A percentile compares a stretch with the other conserved stretches of the same genome.
These are phyloP conservation scores for Ballota nigra DNA, from an alignment of 257 asterid genomes.

Conservation along the genomic window DNA sequence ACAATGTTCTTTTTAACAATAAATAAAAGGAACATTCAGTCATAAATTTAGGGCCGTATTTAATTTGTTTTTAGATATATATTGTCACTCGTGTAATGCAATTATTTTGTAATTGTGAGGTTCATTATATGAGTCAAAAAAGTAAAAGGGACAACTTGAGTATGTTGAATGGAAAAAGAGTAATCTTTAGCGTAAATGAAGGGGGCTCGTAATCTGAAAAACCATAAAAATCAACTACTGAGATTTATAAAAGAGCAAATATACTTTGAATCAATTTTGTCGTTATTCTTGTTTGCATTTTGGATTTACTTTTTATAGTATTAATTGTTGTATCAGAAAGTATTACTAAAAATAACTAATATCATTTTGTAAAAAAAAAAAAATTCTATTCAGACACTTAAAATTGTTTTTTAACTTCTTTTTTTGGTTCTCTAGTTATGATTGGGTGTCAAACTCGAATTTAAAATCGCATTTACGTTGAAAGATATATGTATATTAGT, in stretches of 20 bases:
- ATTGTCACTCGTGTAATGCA: background rate
- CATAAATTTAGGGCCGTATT: background rate
- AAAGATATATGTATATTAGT: no score
- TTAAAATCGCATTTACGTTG: no score
- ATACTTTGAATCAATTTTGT: no score
- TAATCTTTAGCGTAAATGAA: conserved; percentile 31
- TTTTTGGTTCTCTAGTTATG: background rate
- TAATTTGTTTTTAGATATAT: background rate
- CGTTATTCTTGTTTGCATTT: no score
- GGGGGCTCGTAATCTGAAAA: conserved; percentile 35
- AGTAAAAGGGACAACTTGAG: conserved; percentile 42
- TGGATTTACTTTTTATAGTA: no score
- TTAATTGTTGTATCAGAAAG: no score
- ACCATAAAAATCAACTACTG: background rate
- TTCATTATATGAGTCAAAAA: conserved; percentile 27
- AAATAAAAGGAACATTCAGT: background rate
- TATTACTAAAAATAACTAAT: no score
- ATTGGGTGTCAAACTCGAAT: no score
- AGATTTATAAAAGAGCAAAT: no score
- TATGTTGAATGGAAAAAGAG: conserved; percentile 33
- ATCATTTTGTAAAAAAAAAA: no score
- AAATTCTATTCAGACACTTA: background rate
- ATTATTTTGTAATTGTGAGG: conserved; percentile 21
- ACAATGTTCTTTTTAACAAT: background rate
- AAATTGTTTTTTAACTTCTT: background rate